Evolutionary conservation across 768 basidiomycete species (phyloP).

Genomic region (Cyathus striatus): DNA sequence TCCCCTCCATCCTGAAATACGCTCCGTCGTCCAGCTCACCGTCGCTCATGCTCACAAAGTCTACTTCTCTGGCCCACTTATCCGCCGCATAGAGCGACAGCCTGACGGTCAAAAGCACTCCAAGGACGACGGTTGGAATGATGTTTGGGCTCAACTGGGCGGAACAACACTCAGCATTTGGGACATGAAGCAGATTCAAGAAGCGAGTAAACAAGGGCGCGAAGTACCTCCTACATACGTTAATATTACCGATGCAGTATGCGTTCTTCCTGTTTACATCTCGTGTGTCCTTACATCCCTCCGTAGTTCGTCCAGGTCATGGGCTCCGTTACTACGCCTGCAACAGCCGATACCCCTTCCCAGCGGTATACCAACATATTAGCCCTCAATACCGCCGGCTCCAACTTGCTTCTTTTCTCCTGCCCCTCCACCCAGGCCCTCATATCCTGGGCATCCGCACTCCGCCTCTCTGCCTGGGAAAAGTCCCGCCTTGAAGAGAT

Average conservation of each 20-base stretch:
- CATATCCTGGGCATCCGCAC: constrained; percentile 86
- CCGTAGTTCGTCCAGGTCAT: constrained; percentile 73
- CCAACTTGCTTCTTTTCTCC: constrained; percentile 84
- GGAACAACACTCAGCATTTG: constrained; percentile 88
- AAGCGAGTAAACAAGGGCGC: constrained; percentile 71
- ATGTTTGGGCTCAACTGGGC: constrained; percentile 87
- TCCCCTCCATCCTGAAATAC: constrained; percentile 75
- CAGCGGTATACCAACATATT: constrained; percentile 74
- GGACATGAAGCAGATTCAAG: constrained; percentile 87
- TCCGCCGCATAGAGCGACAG: constrained; percentile 72
- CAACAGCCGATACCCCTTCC: constrained; percentile 40
- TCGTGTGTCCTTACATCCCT: constrained; percentile 6
- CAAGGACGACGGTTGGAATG: constrained; percentile 76
- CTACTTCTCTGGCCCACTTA: constrained; percentile 81
- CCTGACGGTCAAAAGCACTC: constrained; percentile 65
- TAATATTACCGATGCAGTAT: constrained; percentile 83
- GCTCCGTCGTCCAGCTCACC: constrained; percentile 70
- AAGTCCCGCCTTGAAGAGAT: constrained; percentile 94
- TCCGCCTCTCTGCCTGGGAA: constrained; percentile 92
- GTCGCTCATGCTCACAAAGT: constrained; percentile 79
- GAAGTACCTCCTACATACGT: constrained; percentile 86
- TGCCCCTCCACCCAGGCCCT: constrained; percentile 69
- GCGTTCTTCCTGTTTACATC: constrained; percentile 24
- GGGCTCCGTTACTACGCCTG: constrained; percentile 65
- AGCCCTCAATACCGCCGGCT: constrained; percentile 91